Evolutionary conservation across 305 asterid genomes (phyloP).

Genomic region (Fraxinus latifolia): DNA sequence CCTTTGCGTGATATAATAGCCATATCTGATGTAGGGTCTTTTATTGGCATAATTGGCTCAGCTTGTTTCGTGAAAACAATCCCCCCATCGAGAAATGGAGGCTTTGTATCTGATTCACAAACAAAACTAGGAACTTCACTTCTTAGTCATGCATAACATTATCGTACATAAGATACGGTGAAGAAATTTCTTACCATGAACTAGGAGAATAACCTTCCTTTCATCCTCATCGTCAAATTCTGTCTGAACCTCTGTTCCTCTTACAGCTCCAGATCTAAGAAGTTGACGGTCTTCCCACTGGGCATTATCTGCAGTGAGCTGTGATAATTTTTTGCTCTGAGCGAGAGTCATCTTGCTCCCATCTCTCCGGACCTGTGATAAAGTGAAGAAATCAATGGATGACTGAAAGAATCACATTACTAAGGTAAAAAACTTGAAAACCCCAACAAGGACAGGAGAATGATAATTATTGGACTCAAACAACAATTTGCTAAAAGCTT

Average conservation of each 20-base stretch:
- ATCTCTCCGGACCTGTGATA: conserved; percentile 71
- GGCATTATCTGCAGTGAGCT: conserved; percentile 94
- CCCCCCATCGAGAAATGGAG: conserved; percentile 95
- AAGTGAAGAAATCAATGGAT: background rate
- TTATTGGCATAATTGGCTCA: conserved; percentile 87
- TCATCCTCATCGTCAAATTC: conserved; percentile 97
- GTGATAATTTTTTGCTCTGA: conserved; percentile 86
- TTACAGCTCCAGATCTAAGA: conserved; percentile 93
- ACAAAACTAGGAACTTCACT: conserved; percentile 14
- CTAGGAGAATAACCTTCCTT: conserved; percentile 86
- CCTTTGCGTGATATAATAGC: conserved; percentile 95
- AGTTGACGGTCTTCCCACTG: conserved; percentile 99
- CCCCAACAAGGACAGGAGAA: background rate
- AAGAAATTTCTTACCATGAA: conserved; percentile 63
- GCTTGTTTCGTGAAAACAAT: conserved; percentile 94
- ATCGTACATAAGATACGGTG: background rate
- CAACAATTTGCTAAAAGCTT: background rate
- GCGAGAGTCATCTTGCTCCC: conserved; percentile 96
- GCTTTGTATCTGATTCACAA: conserved; percentile 68
- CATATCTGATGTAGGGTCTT: conserved; percentile 98
- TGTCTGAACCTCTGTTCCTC: conserved; percentile 90
- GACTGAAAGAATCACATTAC: background rate
- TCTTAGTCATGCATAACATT: conserved; percentile 20
- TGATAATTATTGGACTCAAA: background rate
- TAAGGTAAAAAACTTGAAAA: background rate